Evolutionary conservation across 1,284 basidiomycete genomes (phyloP).

Genomic region (Fomitiporia mediterranea): DNA sequence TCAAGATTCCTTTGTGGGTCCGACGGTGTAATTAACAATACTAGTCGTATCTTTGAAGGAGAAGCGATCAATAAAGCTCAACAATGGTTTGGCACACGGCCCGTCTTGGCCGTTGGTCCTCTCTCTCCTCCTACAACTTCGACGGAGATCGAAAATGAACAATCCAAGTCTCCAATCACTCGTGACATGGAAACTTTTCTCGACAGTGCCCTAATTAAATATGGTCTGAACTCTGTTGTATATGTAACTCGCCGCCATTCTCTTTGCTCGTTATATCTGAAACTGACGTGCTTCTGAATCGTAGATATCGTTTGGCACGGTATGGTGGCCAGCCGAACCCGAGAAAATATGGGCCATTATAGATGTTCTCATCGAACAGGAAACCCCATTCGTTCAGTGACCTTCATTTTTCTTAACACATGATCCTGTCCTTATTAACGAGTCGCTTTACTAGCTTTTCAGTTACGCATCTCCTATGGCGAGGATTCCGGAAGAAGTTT

Average conservation of each 20-base stretch:
- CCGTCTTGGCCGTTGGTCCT: conserved; percentile 4
- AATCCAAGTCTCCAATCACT: conserved; percentile 1
- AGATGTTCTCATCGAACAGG: conserved; percentile 13
- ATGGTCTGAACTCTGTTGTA: conserved; percentile 17
- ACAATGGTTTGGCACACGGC: conserved; percentile 8
- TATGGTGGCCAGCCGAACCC: conserved; percentile 16
- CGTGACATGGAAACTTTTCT: conserved; percentile 6
- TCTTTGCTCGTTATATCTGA: not conserved
- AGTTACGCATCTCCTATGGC: conserved; percentile 15
- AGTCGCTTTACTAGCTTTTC: conserved; percentile 11
- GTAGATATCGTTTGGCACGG: conserved; percentile 21
- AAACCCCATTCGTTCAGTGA: conserved; percentile 17
- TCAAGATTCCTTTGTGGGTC: conserved; percentile 8
- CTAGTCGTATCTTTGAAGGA: not conserved
- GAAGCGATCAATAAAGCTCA: not conserved
- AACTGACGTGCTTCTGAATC: not conserved
- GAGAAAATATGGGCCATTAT: conserved; percentile 19
- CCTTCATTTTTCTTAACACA: not conserved
- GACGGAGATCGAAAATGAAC: conserved; percentile 4
- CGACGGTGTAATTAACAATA: conserved; percentile 8
- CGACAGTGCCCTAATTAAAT: conserved; percentile 9
- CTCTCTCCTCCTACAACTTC: not conserved
- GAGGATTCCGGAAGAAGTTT: conserved; percentile 12
- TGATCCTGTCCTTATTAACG: not conserved
- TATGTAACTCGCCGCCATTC: conserved; percentile 7